phyloP scores from a whole-genome alignment of 164 flowering plant species.

The Vitis cinerea region DNA sequence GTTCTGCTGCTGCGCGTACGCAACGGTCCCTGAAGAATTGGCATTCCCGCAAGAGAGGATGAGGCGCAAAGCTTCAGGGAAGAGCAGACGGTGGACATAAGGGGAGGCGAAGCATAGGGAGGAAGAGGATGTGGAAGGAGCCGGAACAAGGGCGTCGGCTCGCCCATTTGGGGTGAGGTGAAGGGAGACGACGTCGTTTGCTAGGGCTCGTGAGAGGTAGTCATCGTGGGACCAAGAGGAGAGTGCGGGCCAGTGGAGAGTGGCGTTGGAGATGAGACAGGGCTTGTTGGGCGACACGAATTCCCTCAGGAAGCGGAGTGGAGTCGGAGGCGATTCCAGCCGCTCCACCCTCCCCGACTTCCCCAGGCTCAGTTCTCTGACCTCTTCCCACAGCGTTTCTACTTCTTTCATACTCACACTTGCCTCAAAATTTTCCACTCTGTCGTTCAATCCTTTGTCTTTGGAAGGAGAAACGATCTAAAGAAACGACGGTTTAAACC shows the following conservation, averaged over 20 bases:
- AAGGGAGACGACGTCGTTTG: constrained; percentile 40
- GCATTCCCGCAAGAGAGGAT: constrained; percentile 10
- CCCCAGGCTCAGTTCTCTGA: constrained; percentile 77
- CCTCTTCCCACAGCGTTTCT: constrained; percentile 69
- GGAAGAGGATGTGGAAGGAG: constrained; percentile 52
- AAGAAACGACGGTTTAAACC: too few relatives aligned
- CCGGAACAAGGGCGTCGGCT: constrained; percentile 29
- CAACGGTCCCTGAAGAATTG: constrained; percentile 31
- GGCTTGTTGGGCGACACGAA: constrained; percentile 79
- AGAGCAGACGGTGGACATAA: constrained; percentile 50
- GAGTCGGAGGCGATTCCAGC: constrained; percentile 58
- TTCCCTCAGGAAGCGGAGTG: constrained; percentile 71
- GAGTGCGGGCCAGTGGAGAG: constrained; percentile 74
- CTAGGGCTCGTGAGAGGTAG: constrained; percentile 46
- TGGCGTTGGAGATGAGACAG: constrained; percentile 78
- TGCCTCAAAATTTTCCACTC: too few relatives aligned
- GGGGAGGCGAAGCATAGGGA: constrained; percentile 77
- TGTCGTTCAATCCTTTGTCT: too few relatives aligned
- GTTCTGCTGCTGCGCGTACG: constrained; percentile 89
- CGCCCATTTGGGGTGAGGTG: constrained; percentile 35
- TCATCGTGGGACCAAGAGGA: constrained; percentile 44
- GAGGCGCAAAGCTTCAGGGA: constrained; percentile 36
- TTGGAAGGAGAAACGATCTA: too few relatives aligned
- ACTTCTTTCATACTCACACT: constrained; percentile 12
- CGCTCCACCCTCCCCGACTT: constrained; percentile 40